Conservation (phyloP, 345 rosid genomes). For the Camelina sativa region DNA sequence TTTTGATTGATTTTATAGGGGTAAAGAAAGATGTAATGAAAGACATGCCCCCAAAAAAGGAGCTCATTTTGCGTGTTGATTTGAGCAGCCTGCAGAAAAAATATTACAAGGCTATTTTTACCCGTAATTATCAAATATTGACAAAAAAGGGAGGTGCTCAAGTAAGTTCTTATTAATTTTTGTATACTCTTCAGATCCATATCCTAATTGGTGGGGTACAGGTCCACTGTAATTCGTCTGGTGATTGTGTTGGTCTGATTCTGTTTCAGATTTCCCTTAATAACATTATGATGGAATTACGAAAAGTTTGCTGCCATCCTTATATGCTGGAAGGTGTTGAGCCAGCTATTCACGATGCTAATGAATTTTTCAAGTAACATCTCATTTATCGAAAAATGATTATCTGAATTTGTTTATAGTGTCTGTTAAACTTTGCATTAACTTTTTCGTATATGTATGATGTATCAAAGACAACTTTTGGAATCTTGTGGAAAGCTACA, state of each 20-base stretch:
- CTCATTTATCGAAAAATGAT: slow-evolving; percentile 20
- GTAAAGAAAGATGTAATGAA: slow-evolving; percentile 99
- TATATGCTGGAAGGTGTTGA: slow-evolving; percentile 97
- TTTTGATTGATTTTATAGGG: slow-evolving; percentile 60
- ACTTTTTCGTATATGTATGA: slow-evolving; percentile 24
- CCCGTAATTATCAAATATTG: slow-evolving; percentile 91
- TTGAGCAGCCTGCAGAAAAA: slow-evolving; percentile 93
- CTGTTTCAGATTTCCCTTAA: slow-evolving; percentile 82
- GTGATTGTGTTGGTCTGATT: slow-evolving; percentile 35
- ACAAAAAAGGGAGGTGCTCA: slow-evolving; percentile 96
- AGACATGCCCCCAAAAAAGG: slow-evolving; percentile 98
- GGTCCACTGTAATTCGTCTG: slow-evolving; percentile 24
- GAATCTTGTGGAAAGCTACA: slow-evolving; percentile 94
- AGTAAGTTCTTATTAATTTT: slow-evolving; percentile 48
- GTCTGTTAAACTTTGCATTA: slow-evolving; percentile 28
- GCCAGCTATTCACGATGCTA: slow-evolving; percentile 65
- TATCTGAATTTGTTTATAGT: background rate
- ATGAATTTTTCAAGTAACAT: slow-evolving; percentile 78
- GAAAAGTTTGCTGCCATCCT: slow-evolving; percentile 99
- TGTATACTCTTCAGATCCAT: slow-evolving; percentile 4
- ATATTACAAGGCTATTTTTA: slow-evolving; percentile 95
- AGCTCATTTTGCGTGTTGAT: slow-evolving; percentile 96
- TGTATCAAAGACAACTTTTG: slow-evolving; percentile 66
- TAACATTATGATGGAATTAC: slow-evolving; percentile 98
- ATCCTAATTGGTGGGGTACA: slow-evolving; percentile 29